Evolutionary conservation across 2,329 filamentous ascomycete species (phyloP), one percentile per base, ranked within the genome.

Genomic region (Aspergillus aculeatinus): DNA sequence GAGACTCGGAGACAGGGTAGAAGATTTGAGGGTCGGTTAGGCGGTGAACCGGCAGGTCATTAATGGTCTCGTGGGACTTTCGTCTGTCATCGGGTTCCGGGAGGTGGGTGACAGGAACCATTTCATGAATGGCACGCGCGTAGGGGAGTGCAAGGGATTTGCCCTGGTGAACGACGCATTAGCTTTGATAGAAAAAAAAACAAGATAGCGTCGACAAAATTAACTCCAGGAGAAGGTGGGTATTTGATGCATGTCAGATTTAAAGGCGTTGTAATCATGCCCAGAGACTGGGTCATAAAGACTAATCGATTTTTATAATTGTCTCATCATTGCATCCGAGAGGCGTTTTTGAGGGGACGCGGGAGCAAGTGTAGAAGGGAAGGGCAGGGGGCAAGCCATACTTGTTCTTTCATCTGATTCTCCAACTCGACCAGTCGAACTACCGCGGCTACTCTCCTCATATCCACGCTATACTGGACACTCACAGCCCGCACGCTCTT

Each of bases 251-350:
- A 35, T 33, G 5, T 48, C 25, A 31, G 23, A 33, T 27, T 27
- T 47, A 48, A 31, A 68, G 86, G 89, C 85, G 88, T 83, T 85
- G 70, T 76, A 77, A 76, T 69, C 79, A 97, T 75, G 87, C 72
- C 72, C 72, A 67, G 68, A 58, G 66, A 64, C 66, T 70, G 77
- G 87, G 93, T 98, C 93, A 96, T 97, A 84, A 96, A 96, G 94
- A 98, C 94, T 97, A 96, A 98, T 97, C 94, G 94, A 86, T 81
- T 89, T 25, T 85, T 87, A 88, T 86, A 85, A 81, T 84, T 86
- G 79, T 82, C 84, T 91, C 88, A 90, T 90, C 87, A 89, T 81
- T 62, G 62, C 58, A 69, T 29, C 25, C 21, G n/a, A 58, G 25
- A 48, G 35, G 33, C 19, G 33, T 21, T 48, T n/a, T 14, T 5